Base-by-base conservation (phyloP, 768 basidiomycete species). In the Tephrocybe sp. region DNA sequence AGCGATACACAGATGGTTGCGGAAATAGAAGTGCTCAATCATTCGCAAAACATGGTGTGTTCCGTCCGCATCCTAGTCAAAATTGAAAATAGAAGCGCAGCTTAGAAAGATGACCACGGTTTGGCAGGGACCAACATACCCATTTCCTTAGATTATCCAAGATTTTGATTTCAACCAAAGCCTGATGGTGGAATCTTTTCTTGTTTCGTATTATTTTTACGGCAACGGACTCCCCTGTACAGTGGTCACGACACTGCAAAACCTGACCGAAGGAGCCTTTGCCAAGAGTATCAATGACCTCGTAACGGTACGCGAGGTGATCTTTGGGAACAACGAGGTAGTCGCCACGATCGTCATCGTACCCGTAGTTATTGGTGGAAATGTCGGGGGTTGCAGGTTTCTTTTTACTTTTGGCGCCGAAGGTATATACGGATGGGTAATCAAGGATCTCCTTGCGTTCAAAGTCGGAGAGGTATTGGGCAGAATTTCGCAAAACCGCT, bases 161-260 rank as follows among this genome's bases (percentile, higher is more conserved):
- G 50, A 99, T 97, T 71, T 97, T 97, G 70, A 98, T 95, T 71
- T 98, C 97, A n/a, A 98, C 94, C 37, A 98, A 67, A 1, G 95
- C 97, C 66, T 98, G 97, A 60, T 95, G 91, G 65, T 98, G 94
- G 74, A 98, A 98, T 41, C 97, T 80, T 69, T 98, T 97, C 77
- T 97, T 98, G 75, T 98, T 98, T 33, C 97, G 84, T 59, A 99
- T 98, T 54, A 99, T 98, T 77, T 99, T 99, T 72, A 99, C 85
- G 15, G 97, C 97, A 9, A 98, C 91, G n/a, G 92, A 94, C 60
- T 90, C 82, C 9, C 97, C 97, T 11, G 94, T 93, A 61, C 83
- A 84, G 64, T 98, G 91, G 69, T 98, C 97, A 34, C 95, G 85
- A 67, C 95, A 97, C 63, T 91, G 87, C 16, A 97, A 68, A 12